Conservation (phyloP, 176 grass and related monocot genomes). For the Aegilops bicornis region DNA sequence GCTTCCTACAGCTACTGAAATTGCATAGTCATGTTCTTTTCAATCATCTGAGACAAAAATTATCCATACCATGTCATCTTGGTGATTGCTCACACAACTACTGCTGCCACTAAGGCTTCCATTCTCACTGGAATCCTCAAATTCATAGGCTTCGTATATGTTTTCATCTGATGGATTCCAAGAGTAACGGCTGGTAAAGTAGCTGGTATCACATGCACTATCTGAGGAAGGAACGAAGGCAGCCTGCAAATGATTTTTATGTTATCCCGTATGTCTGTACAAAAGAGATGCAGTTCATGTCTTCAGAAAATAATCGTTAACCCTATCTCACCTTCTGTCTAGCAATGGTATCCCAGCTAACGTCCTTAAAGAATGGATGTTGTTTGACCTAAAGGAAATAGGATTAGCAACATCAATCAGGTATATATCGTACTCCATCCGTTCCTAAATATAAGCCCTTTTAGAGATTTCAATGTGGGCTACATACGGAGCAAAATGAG, state of each 20-base stretch:
- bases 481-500: no score
- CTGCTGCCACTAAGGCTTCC: slow-evolving; percentile 93
- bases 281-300: slow-evolving; percentile 24
- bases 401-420: slow-evolving; percentile 32
- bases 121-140: slow-evolving; percentile 92
- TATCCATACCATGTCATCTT: slow-evolving; percentile 81
- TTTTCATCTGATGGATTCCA: slow-evolving; percentile 97
- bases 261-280: slow-evolving; percentile 22
- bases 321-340: slow-evolving; percentile 86
- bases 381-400: slow-evolving; percentile 83
- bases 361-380: slow-evolving; percentile 90
- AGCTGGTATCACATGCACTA: slow-evolving; percentile 88
- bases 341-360: slow-evolving; percentile 96
- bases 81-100: slow-evolving; percentile 91
- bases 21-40: neutral
- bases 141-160: slow-evolving; percentile 88
- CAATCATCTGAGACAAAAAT: slow-evolving; percentile 15
- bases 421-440: neutral
- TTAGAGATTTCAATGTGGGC: no score
- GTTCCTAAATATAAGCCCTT: no score
- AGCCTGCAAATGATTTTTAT: slow-evolving; percentile 65
- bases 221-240: slow-evolving; percentile 97
- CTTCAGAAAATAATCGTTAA: slow-evolving; percentile 23
- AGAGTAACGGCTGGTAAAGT: slow-evolving; percentile 99
- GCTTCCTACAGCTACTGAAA: slow-evolving; percentile 5